Evolutionary conservation across 2,329 filamentous ascomycete genomes (phyloP), one percentile per base, ranked within the genome.

Genomic region (Trichophyton equinum): DNA sequence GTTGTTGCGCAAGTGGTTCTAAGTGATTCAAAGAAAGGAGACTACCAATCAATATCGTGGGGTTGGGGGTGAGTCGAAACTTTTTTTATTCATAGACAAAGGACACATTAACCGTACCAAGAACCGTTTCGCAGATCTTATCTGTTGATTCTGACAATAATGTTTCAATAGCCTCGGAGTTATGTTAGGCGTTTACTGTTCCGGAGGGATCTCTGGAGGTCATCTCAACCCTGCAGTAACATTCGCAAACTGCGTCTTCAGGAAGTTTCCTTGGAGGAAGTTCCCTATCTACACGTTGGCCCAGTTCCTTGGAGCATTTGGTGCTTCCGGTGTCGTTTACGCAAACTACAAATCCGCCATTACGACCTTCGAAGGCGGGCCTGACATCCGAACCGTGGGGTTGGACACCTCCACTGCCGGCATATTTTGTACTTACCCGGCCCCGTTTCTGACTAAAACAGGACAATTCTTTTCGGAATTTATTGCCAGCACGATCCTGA

Each of bases 191-290:
- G 81, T 88, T 46, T 88, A 88, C 66, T 79, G 66, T 4, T 79
- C 65, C 4, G 71, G 72, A 57, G 84, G 86, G 66, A 69, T 71
- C 53, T 85, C 81, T 2, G 86, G 85, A 6, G 84, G 81, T 0
- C 86, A 88, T 68, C 76, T 89, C 65, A 86, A 86, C 68, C 84
- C 86, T 0, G 86, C 85, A n/a, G 81, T 89, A 15, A 88, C 86
- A 1, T 78, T 89, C 30, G 79, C 81, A 62, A 86, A 85, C 72
- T 88, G 86, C 68, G 72, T 89, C 56, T 87, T 81, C 70, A 83
- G 86, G 60, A 81, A 82, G 60, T 79, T 87, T 30, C 85, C 86
- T 4, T 88, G 85, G 83, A 79, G 82, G 51, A 83, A 86, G 44
- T 83, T 88, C 64, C 86, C 85, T 1, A 72, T 85, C n/a, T 89